A percentile compares a stretch with the other conserved stretches of the same genome.
These are phyloP conservation scores for Phytophthora macrochlamydospora DNA, from an alignment of 352 stramenopile genomes.

Conservation along the genomic window DNA sequence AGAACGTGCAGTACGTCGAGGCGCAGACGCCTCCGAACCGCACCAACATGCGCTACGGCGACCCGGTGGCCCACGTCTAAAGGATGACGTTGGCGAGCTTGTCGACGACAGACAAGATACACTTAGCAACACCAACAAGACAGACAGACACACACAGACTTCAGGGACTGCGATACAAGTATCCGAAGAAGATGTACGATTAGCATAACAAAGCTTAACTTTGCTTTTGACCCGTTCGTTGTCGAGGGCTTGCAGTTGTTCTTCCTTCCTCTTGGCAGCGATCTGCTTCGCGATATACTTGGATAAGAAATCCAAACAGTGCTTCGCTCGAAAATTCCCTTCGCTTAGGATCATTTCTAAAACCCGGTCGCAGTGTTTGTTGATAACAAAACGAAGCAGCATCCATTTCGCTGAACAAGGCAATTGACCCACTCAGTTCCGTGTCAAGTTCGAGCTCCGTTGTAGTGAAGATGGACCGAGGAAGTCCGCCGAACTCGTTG, in stretches of 20 bases:
- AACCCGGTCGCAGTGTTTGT: background rate
- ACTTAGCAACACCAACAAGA: background rate
- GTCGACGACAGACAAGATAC: background rate
- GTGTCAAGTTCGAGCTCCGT: background rate
- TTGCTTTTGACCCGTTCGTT: no score
- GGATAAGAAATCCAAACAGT: conserved; percentile 7
- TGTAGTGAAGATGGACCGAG: conserved; percentile 8
- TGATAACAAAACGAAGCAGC: conserved; percentile 1
- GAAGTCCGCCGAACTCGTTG: conserved; percentile 54
- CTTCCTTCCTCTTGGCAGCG: no score
- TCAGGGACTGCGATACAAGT: no score
- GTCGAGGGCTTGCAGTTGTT: no score
- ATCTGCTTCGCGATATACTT: background rate
- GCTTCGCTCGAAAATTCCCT: background rate
- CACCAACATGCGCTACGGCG: conserved; percentile 31
- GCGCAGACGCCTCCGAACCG: conserved; percentile 24
- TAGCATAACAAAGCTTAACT: no score
- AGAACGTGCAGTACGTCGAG: conserved; percentile 41
- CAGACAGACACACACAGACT: background rate
- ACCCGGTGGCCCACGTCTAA: conserved; percentile 43
- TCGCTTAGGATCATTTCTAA: conserved; percentile 3
- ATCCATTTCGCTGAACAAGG: background rate
- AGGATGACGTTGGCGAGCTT: background rate
- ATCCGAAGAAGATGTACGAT: no score
- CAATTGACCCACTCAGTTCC: background rate